A percentile compares a stretch with the other conserved stretches of the same genome.
These are phyloP conservation scores for Paecilomyces sp. DNA, from an alignment of 2,329 filamentous ascomycete genomes.

Conservation along the genomic window DNA sequence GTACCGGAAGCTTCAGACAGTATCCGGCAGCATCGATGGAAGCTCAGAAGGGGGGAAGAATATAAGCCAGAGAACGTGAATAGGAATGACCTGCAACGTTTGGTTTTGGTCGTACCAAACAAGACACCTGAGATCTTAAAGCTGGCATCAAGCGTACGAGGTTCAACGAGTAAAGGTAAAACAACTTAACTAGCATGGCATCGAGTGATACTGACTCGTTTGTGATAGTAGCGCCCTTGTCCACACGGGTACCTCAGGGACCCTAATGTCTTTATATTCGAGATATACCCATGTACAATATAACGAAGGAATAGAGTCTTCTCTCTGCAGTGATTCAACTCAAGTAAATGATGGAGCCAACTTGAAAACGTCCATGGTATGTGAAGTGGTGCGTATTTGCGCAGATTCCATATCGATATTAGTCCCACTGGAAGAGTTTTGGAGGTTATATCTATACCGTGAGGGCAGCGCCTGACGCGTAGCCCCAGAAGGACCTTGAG, in stretches of 20 bases:
- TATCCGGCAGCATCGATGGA: slow-evolving; percentile 46
- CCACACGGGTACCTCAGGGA: neutral
- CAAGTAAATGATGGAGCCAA: neutral
- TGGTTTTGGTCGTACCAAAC: neutral
- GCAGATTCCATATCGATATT: neutral
- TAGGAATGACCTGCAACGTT: neutral
- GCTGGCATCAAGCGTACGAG: neutral
- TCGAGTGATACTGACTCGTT: neutral
- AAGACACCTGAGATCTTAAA: neutral
- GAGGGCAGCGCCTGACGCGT: neutral
- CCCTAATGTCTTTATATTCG: slow-evolving; percentile 1
- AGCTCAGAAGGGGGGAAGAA: slow-evolving; percentile 11
- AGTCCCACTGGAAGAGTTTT: neutral
- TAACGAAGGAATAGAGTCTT: neutral
- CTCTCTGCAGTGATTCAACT: neutral
- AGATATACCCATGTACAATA: slow-evolving; percentile 2
- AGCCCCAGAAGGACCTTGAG: neutral
- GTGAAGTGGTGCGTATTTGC: neutral
- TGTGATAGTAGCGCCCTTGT: neutral
- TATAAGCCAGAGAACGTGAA: slow-evolving; percentile 16
- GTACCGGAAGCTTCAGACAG: slow-evolving; percentile 81
- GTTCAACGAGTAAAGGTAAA: neutral
- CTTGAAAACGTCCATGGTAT: neutral
- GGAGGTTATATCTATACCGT: neutral
- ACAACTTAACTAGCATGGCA: neutral